Evolutionary conservation across 2,329 filamentous ascomycete genomes (phyloP).

Genomic region (Malbranchea zuffiana): DNA sequence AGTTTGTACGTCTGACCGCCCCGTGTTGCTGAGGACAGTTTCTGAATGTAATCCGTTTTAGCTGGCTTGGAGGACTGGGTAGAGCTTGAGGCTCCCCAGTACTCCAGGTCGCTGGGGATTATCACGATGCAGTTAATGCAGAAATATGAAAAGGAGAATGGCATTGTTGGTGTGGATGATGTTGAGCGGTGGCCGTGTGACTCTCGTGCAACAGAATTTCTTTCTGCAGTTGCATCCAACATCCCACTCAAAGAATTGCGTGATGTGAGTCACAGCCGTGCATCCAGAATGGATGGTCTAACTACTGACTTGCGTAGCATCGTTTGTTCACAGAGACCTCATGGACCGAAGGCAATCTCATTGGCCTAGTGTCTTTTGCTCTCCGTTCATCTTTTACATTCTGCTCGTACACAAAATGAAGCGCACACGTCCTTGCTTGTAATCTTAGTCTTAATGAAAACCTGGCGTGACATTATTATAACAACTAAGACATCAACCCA

Average conservation of each 20-base stretch:
- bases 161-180: constrained; percentile 24
- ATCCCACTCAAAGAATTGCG: constrained; percentile 19
- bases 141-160: constrained; percentile 27
- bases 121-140: constrained; percentile 27
- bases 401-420: too few relatives aligned
- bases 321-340: too few relatives aligned
- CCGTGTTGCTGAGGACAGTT: background rate
- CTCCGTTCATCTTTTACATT: too few relatives aligned
- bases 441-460: too few relatives aligned
- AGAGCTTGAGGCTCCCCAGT: constrained; percentile 10
- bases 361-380: too few relatives aligned
- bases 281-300: too few relatives aligned
- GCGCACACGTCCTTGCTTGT: too few relatives aligned
- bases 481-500: too few relatives aligned
- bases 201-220: constrained; percentile 24
- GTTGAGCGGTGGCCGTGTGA: constrained; percentile 22
- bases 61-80: constrained; percentile 16
- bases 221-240: constrained; percentile 22
- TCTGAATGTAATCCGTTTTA: constrained; percentile 12
- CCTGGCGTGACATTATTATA: too few relatives aligned
- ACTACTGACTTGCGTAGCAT: too few relatives aligned
- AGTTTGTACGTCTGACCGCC: constrained; percentile 17
- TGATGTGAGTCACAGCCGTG: constrained; percentile 21
- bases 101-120: constrained; percentile 18
- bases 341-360: too few relatives aligned